Conservation (phyloP, 2,329 filamentous ascomycete species). For the Ophiocordyceps camponoti-rufipedis region DNA sequence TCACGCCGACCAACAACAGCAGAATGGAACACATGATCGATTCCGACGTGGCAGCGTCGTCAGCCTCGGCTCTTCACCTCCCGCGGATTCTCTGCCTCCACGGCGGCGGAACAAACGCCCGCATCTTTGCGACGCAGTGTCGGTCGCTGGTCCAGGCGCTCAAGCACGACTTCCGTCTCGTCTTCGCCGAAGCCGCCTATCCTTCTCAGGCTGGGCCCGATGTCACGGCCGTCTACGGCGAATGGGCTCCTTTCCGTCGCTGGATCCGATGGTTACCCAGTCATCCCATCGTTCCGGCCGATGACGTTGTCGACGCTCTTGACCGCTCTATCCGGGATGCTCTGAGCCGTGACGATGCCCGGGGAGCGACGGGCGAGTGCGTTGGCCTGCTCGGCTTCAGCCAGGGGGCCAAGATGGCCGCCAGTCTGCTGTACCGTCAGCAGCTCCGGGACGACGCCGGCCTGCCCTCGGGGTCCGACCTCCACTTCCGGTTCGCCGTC, state of each 20-base stretch:
- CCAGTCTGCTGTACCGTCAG: slow-evolving; percentile 45
- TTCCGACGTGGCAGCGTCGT: not conserved
- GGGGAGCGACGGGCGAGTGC: slow-evolving; percentile 26
- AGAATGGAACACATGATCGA: not conserved
- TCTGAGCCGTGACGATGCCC: not conserved
- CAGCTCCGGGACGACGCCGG: slow-evolving; percentile 10
- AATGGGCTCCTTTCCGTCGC: slow-evolving; percentile 44
- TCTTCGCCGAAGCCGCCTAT: slow-evolving; percentile 56
- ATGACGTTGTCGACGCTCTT: slow-evolving; percentile 5
- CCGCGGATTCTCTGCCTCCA: slow-evolving; percentile 68
- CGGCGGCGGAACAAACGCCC: slow-evolving; percentile 56
- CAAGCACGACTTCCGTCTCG: slow-evolving; percentile 42
- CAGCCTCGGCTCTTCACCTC: not conserved
- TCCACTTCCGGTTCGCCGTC: slow-evolving; percentile 16
- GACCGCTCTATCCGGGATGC: slow-evolving; percentile 31
- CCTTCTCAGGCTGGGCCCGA: slow-evolving; percentile 41
- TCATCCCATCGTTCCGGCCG: slow-evolving; percentile 4
- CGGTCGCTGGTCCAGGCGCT: slow-evolving; percentile 33
- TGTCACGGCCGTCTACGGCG: slow-evolving; percentile 45
- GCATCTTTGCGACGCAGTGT: slow-evolving; percentile 50
- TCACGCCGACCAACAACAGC: not conserved
- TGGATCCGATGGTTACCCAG: slow-evolving; percentile 29
- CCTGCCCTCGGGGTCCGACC: slow-evolving; percentile 8
- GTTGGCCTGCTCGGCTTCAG: slow-evolving; percentile 47
- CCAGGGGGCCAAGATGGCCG: slow-evolving; percentile 44